Base-by-base conservation (phyloP, 148 eudicot genomes). In the Amaranthus hypochondriacus region DNA sequence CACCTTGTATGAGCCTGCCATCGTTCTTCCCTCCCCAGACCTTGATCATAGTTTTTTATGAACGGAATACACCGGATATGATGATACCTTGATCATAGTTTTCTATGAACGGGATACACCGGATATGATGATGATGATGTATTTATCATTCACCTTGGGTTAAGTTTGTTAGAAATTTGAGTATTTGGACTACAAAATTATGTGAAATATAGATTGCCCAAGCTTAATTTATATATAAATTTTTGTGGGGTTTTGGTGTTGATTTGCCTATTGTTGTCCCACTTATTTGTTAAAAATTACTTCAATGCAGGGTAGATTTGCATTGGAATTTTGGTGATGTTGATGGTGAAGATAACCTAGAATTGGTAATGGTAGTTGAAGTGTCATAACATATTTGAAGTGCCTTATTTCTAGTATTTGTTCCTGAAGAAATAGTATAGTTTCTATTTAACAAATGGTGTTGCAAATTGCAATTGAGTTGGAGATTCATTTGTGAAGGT, bases 401-500 rank as follows among this genome's bases (percentile, higher is more conserved):
- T 12, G 54, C n/a, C 9, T 3, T 61, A 53, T 78, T 59, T 9
- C 28, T 59, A 66, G 15, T 18, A 48, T 7, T 66, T 2, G 42
- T 63, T n/a, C 28, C 13, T 39, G 4, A 9, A 72, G 42, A 15
- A 2, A 59, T 5, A 54, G 46, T 47, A 39, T 9, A 46, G 42
- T 4, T 48, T 57, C 10, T 10, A 10, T 46, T 56, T 0, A 13
- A 43, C 49, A 12, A 44, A 2, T 75, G 65, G 55, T 66, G 57
- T 68, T 66, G 49, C 12, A 21, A 43, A 49, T 68, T 66, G 49
- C 12, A 21, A 43, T 68, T 54, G 69, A 55, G 39, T 44, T 76
- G 74, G 44, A 71, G 57, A 12, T 55, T 4, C 46, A 59, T 1
- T 44, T 56, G 56, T 65, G 79, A 77, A 66, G 76, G 79, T 62